Percentiles rank a stretch among this genome's conserved stretches.
Evolutionary conservation across 805 yeast genomes (phyloP).

Genomic region (Starmerella roubikii): DNA sequence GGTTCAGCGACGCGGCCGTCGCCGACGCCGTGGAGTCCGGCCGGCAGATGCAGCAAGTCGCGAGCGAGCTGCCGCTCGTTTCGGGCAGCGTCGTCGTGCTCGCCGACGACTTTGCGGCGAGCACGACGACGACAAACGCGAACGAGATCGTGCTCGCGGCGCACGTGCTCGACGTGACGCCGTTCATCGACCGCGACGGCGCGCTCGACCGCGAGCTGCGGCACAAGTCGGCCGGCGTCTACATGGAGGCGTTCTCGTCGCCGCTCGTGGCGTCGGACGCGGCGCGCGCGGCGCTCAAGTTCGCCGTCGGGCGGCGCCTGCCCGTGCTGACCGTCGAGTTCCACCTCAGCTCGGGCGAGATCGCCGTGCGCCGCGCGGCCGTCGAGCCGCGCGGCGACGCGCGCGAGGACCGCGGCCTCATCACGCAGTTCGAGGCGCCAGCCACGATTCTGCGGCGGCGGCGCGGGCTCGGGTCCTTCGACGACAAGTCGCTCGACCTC

Average conservation of each 20-base stretch:
- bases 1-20: conserved; percentile 31
- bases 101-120: conserved; percentile 12
- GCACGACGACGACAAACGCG: not conserved
- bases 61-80: not conserved
- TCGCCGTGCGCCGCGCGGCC: conserved; percentile 47
- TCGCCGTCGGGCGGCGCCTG: conserved; percentile 44
- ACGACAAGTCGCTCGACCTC: conserved; percentile 7
- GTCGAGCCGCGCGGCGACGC: conserved; percentile 29
- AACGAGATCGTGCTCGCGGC: conserved; percentile 68
- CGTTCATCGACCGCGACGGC: conserved; percentile 58
- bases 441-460: conserved; percentile 10
- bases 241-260: conserved; percentile 55
- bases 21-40: conserved; percentile 30
- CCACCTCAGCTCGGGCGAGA: conserved; percentile 59
- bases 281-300: conserved; percentile 20
- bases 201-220: conserved; percentile 76
- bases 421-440: conserved; percentile 3
- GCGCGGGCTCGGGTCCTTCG: conserved; percentile 12
- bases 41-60: conserved; percentile 9
- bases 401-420: not conserved
- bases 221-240: conserved; percentile 80
- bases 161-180: conserved; percentile 71
- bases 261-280: conserved; percentile 43
- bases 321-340: conserved; percentile 68
- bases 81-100: not conserved